Conservation (phyloP, 2,329 filamentous ascomycete genomes). For the Curvularia eragrostidis region DNA sequence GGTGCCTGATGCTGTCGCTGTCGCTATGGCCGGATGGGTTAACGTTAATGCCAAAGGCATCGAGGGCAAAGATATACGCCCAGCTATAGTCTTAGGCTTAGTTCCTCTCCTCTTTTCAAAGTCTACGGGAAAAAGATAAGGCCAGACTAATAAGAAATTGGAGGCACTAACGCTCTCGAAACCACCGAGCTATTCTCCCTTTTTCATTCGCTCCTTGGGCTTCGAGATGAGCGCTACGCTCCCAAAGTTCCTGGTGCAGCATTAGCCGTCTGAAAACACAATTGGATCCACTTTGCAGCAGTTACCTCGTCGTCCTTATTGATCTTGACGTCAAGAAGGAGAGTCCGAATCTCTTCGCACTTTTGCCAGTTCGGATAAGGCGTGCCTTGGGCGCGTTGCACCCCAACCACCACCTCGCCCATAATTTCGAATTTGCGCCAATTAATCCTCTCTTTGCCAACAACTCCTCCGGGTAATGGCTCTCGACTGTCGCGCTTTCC, state of each 20-base stretch:
- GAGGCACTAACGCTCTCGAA: constrained; percentile 53
- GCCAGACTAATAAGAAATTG: constrained; percentile 22
- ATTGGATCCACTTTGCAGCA: neutral
- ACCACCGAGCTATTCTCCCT: constrained; percentile 55
- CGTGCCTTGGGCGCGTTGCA: constrained; percentile 89
- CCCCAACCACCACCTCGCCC: constrained; percentile 85
- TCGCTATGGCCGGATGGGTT: constrained; percentile 35
- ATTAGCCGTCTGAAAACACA: constrained; percentile 13
- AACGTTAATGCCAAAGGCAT: constrained; percentile 35
- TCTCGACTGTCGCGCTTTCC: constrained; percentile 51
- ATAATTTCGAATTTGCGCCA: constrained; percentile 99
- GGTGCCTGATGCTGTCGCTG: constrained; percentile 14
- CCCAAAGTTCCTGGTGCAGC: constrained; percentile 61
- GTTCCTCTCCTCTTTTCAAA: constrained; percentile 26
- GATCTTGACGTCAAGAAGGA: constrained; percentile 84
- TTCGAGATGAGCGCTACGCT: constrained; percentile 63
- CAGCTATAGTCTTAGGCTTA: constrained; percentile 34
- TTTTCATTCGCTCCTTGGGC: constrained; percentile 56
- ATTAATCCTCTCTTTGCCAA: constrained; percentile 73
- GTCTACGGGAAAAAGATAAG: constrained; percentile 19
- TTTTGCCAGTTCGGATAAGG: constrained; percentile 76
- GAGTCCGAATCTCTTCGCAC: constrained; percentile 72
- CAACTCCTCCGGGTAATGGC: constrained; percentile 46
- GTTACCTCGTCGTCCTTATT: constrained; percentile 86
- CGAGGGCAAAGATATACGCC: constrained; percentile 35